Evolutionary conservation across 345 rosid genomes (phyloP).

Genomic region (Citrus sinensis): DVS_A1.0 CM039165.1:19638501-19639000

Average conservation of each 20-base stretch:
- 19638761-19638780: not conserved
- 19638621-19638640: not conserved
- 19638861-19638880: not conserved
- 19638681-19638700: constrained; percentile 32
- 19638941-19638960: no score
- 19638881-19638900: not conserved
- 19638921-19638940: no score
- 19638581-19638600: constrained; percentile 34
- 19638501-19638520: no score
- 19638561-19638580: constrained; percentile 9
- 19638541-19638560: constrained; percentile 4
- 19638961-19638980: no score
- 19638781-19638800: no score
- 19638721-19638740: no score
- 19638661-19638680: constrained; percentile 31
- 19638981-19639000: no score
- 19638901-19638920: no score
- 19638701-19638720: constrained; percentile 36
- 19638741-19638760: no score
- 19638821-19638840: constrained; percentile 15
- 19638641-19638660: no score
- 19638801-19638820: not conserved
- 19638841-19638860: not conserved
- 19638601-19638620: constrained; percentile 10
- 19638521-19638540: not conserved